Evolutionary conservation across 495 filamentous ascomycete genomes (phyloP).

Genomic region (Thozetella sp.): DNA sequence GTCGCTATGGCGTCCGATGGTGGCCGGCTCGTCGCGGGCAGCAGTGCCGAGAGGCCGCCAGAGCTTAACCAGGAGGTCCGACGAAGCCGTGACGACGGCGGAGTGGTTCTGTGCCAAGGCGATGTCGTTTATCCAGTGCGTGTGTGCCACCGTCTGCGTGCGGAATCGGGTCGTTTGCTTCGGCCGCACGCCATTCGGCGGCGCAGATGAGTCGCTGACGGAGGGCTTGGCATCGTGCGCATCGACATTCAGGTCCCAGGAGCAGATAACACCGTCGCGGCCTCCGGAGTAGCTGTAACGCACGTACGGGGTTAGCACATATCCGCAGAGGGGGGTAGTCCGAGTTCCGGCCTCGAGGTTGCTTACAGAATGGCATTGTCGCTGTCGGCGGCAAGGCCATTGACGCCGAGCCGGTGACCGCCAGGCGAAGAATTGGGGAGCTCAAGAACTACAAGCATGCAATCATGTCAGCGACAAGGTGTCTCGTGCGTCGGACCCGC

Average conservation of each 20-base stretch:
- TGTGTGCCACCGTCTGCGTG: slow-evolving; percentile 93
- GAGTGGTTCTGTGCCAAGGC: slow-evolving; percentile 80
- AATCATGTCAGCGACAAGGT: slow-evolving; percentile 10
- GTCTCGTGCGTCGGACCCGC: too few species aligned
- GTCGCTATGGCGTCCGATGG: slow-evolving; percentile 91
- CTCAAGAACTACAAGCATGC: slow-evolving; percentile 72
- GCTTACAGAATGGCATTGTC: slow-evolving; percentile 86
- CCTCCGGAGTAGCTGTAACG: slow-evolving; percentile 86
- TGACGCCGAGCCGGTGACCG: slow-evolving; percentile 92
- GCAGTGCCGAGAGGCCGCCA: slow-evolving; percentile 87
- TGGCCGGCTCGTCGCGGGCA: slow-evolving; percentile 61
- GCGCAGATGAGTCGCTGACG: slow-evolving; percentile 25
- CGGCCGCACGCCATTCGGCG: slow-evolving; percentile 27
- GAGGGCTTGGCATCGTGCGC: slow-evolving; percentile 34
- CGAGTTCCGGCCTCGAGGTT: slow-evolving; percentile 7
- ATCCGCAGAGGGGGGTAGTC: neutral
- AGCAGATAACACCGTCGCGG: slow-evolving; percentile 92
- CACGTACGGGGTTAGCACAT: neutral
- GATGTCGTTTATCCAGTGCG: slow-evolving; percentile 98
- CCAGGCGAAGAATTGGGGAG: slow-evolving; percentile 83
- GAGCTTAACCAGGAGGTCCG: slow-evolving; percentile 90
- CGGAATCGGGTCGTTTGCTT: slow-evolving; percentile 69
- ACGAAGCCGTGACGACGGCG: slow-evolving; percentile 90
- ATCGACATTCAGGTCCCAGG: slow-evolving; percentile 82
- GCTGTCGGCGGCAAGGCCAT: slow-evolving; percentile 85